Evolutionary conservation across 495 filamentous ascomycete genomes (phyloP), one percentile per base, ranked within the genome.

Genomic region (Chaetomium tenue): DNA sequence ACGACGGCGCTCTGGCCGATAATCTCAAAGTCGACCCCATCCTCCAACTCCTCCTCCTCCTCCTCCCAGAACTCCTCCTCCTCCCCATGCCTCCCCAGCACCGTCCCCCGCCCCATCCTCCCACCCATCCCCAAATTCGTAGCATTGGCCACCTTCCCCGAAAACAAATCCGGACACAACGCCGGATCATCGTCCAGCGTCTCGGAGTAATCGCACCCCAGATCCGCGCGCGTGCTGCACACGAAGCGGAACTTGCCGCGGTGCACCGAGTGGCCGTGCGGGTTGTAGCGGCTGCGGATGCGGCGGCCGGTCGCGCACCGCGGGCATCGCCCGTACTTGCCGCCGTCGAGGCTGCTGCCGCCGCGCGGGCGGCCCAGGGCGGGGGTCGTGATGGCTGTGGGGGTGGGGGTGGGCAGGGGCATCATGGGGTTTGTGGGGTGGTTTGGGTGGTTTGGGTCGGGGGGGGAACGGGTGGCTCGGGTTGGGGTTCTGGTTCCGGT

Each of bases 261-360:
- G 57, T 61, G 26, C 16, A 30, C 18, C 16, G 50, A 58, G 7
- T 3, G 2, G 13, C 58, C 61, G 15, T 57, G 22, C 30, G 37
- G 67, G n/a, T 63, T 60, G 56, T 53, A 56, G 25, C 39, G 58
- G 18, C 28, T 20, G n/a, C 62, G 58, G n/a, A 66, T 46, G 33
- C 62, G 66, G 18, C 58, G 54, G 42, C 68, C 68, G 11, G 40
- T 64, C 8, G 4, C 5, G 60, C 68, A 70, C 42, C 47, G 9
- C 1, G 68, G 68, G 44, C 68, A 70, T 18, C 51, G 67, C 18
- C 68, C 68, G 51, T 68, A 66, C 44, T 68, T 70, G n/a, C 39
- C 39, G 42, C 39, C n/a, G 39, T n/a, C 20, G 33, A 15, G 6
- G n/a, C 26, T n/a, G 37, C 0, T 28, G 39, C 20, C n/a, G 13